phyloP scores from a whole-genome alignment of 805 yeast genomes.

The Lachancea quebecensis region DNA sequence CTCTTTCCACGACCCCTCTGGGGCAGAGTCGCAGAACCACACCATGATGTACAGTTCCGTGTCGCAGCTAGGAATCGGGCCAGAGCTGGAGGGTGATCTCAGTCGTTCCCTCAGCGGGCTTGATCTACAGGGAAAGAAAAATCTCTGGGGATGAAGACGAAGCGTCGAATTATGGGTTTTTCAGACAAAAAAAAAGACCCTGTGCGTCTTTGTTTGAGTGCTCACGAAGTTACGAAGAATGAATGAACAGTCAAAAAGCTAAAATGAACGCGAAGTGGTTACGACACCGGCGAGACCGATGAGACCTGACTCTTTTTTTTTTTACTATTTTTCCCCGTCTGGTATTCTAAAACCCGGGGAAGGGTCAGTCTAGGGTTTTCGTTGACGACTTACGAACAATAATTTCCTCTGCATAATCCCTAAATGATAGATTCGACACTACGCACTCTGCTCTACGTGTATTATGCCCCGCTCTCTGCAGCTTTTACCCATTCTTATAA shows the following conservation, averaged over 20 bases:
- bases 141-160: constrained; percentile 9
- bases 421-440: background rate
- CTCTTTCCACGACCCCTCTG: constrained; percentile 18
- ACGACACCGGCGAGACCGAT: constrained; percentile 1
- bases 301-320: background rate
- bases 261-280: constrained; percentile 5
- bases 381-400: background rate
- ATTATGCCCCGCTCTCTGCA: background rate
- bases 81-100: constrained; percentile 26
- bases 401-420: background rate
- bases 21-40: constrained; percentile 10
- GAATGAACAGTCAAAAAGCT: constrained; percentile 5
- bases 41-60: constrained; percentile 17
- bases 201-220: constrained; percentile 1
- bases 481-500: background rate
- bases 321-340: background rate
- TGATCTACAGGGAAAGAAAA: constrained; percentile 21
- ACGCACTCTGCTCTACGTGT: background rate
- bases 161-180: background rate
- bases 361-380: background rate
- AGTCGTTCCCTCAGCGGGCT: constrained; percentile 30
- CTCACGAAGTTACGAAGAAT: constrained; percentile 10
- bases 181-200: background rate
- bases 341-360: background rate
- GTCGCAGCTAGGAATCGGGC: constrained; percentile 14